These are phyloP conservation scores for Pythium insidiosum DNA, from an alignment of 352 stramenopile genomes.

Conservation along the genomic window DNA sequence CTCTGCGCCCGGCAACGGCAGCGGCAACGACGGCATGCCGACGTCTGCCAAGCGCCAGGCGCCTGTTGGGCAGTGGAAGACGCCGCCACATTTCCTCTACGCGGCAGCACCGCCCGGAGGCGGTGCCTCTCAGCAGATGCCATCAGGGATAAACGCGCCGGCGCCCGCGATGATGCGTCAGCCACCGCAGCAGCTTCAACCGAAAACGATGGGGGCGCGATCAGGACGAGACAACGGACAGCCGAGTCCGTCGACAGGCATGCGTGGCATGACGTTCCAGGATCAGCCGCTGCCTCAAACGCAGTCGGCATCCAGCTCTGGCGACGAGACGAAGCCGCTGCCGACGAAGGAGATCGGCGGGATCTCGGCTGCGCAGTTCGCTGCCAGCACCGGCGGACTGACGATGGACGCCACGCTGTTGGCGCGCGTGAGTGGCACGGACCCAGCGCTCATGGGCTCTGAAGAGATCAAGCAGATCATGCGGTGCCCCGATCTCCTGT, in stretches of 20 bases:
- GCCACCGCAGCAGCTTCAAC: not conserved
- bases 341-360: conserved; percentile 29
- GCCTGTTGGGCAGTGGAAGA: conserved; percentile 55
- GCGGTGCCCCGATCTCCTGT: conserved; percentile 69
- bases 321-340: conserved; percentile 27
- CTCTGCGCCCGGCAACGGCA: too few relatives aligned
- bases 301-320: too few relatives aligned
- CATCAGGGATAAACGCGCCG: too few relatives aligned
- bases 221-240: conserved; percentile 9
- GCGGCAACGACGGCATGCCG: conserved; percentile 8
- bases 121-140: not conserved
- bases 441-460: conserved; percentile 65
- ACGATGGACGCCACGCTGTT: conserved; percentile 74
- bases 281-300: conserved; percentile 26
- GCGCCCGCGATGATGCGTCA: not conserved
- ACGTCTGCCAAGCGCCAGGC: conserved; percentile 33
- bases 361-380: conserved; percentile 77
- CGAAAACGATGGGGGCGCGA: not conserved
- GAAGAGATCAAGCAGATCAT: conserved; percentile 88
- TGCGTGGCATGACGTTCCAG: conserved; percentile 58
- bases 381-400: conserved; percentile 67
- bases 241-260: conserved; percentile 41
- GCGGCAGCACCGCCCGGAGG: conserved; percentile 9
- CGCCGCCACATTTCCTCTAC: conserved; percentile 48
- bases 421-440: conserved; percentile 70